Evolutionary conservation across 805 yeast genomes (phyloP).

Genomic region (Pichia californica): DNA sequence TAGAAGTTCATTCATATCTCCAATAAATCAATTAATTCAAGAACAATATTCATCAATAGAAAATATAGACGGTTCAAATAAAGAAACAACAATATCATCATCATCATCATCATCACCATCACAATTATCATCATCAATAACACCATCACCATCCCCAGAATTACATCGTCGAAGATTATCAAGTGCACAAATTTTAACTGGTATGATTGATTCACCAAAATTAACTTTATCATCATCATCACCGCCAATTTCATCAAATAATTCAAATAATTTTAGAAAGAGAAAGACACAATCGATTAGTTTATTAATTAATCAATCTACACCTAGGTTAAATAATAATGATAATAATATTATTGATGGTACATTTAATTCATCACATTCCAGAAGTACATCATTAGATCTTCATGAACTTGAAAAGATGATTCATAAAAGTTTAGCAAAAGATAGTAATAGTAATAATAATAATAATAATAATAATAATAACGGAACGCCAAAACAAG

Average conservation of each 20-base stretch:
- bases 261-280: not conserved
- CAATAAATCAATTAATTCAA: constrained; percentile 21
- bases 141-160: not conserved
- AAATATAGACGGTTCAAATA: not conserved
- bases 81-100: not conserved
- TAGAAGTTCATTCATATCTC: constrained; percentile 23
- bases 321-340: not conserved
- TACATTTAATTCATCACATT: not conserved
- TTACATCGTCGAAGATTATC: not conserved
- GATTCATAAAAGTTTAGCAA: constrained; percentile 9
- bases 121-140: not conserved
- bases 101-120: too few species aligned
- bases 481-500: too few species aligned
- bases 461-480: not conserved
- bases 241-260: not conserved
- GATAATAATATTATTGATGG: not conserved
- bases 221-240: not conserved
- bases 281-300: constrained; percentile 6
- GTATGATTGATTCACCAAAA: not conserved
- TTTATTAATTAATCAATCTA: not conserved
- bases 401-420: constrained; percentile 12
- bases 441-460: not conserved
- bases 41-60: not conserved
- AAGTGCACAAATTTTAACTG: not conserved
- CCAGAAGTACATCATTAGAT: constrained; percentile 8